A percentile compares a stretch with the other conserved stretches of the same genome.
Conservation (phyloP, 1,284 basidiomycete genomes). For the Coniophora puteana region DNA sequence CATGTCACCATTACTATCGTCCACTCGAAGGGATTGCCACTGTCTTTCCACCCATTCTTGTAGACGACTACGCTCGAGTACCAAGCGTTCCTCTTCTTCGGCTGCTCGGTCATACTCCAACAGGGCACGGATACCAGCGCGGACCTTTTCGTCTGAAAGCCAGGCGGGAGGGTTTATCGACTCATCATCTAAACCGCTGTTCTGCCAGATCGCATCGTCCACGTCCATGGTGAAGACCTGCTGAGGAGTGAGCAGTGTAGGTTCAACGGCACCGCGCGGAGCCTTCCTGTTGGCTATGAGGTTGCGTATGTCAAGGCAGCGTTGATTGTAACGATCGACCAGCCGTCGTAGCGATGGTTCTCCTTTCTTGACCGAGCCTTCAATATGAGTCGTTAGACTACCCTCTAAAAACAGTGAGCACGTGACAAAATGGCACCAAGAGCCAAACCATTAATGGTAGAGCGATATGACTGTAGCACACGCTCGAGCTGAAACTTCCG, state of each 20-base stretch:
- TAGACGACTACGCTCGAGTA: background rate
- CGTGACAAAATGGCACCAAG: too few relatives aligned
- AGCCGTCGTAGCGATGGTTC: conserved; percentile 1
- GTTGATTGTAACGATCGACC: conserved; percentile 1
- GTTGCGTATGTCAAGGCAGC: background rate
- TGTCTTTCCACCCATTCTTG: background rate
- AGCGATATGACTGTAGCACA: background rate
- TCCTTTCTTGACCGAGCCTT: background rate
- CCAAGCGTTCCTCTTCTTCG: conserved; percentile 1
- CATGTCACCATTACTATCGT: too few relatives aligned
- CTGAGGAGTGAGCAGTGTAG: background rate
- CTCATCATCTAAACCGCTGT: conserved; percentile 5
- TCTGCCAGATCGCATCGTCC: conserved; percentile 6
- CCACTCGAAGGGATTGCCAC: too few relatives aligned
- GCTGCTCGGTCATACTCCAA: background rate
- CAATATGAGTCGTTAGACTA: background rate
- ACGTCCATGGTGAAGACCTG: conserved; percentile 4
- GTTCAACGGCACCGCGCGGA: conserved; percentile 1
- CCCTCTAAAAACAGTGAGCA: conserved; percentile 1
- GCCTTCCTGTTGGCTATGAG: background rate
- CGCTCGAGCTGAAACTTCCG: conserved; percentile 5
- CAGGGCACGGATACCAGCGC: background rate
- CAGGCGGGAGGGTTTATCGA: background rate
- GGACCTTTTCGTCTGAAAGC: background rate
- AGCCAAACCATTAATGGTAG: background rate